Base-by-base conservation (phyloP, 768 basidiomycete genomes). In the Sporobolomyces phaffii region DNA sequence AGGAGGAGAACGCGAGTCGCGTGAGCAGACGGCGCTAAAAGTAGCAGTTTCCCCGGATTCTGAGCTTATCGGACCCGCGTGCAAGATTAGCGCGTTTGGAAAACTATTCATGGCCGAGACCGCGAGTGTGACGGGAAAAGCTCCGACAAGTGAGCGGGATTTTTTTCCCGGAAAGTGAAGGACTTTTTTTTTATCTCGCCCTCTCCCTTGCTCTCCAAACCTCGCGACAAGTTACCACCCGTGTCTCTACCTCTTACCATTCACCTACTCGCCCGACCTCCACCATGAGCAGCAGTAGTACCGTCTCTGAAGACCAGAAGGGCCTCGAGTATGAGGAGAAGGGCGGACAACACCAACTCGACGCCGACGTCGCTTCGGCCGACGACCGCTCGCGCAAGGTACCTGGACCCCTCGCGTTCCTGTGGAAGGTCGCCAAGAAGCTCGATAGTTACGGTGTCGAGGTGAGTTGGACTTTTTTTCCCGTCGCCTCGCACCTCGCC, bases 361-460 rank as follows among this genome's bases (percentile, higher is more conserved):
- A 45, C 17, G 38, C 56, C 18, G 28, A 50, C 10, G 63, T 58
- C 47, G n/a, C 56, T 31, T 44, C 43, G 2, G 63, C 56, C 40
- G 40, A 64, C 9, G 31, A 31, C 3, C 56, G 43, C 7, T 31
- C 56, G 11, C 45, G 5, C 2, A 33, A 45, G 18, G 3, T 33
- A 2, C 56, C 41, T 7, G 24, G 11, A 33, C 56, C 56, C 14
- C 2, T 58, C 31, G 56, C 56, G 20, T 58, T 31, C 29, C 49
- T 76, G 33, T 76, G 75, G 75, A 62, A 52, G 29, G 49, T 62
- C 8, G 73, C 74, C 2, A 52, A 61, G 53, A 53, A 61, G 45
- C 58, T 75, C 22, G 77, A 77, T 59, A 61, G 58, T 24, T 77
- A 68, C 61, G 78, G 78, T 58, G 75, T 78, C 64, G 78, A 79